Percentiles rank a stretch among this genome's conserved stretches.
These are phyloP conservation scores for Nepenthes gracilis DNA, from an alignment of 148 eudicot genomes.

Conservation along the genomic window DNA sequence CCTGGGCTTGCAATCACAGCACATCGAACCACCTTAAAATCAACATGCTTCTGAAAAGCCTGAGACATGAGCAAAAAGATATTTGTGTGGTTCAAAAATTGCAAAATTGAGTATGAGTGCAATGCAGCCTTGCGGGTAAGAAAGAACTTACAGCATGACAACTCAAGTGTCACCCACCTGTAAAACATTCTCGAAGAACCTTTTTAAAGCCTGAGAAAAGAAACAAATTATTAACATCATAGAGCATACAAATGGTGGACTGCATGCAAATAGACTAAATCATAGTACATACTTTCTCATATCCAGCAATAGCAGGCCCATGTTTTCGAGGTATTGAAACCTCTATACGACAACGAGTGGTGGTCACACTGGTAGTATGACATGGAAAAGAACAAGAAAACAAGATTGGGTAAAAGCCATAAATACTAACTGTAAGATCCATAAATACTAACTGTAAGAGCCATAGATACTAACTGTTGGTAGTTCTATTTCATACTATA, in stretches of 20 bases:
- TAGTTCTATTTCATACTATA: no score
- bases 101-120: background rate
- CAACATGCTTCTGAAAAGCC: constrained; percentile 89
- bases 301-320: constrained; percentile 94
- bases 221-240: background rate
- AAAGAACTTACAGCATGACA: background rate
- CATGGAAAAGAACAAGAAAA: background rate
- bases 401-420: background rate
- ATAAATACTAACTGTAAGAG: no score
- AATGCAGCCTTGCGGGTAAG: background rate
- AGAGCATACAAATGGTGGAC: background rate
- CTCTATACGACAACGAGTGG: constrained; percentile 80
- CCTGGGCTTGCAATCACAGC: constrained; percentile 98
- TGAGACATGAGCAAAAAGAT: no score
- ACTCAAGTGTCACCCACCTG: constrained; percentile 34
- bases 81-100: constrained; percentile 4
- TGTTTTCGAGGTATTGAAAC: constrained; percentile 94
- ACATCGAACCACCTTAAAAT: constrained; percentile 89
- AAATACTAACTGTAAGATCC: no score
- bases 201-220: constrained; percentile 57
- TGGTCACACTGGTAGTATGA: constrained; percentile 52
- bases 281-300: constrained; percentile 60
- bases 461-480: no score
- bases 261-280: background rate
- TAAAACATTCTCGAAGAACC: constrained; percentile 80